A percentile compares a stretch with the other conserved stretches of the same genome.
phyloP scores from a whole-genome alignment of 2,329 filamentous ascomycete species.

The Hortaea sp. region DNA sequence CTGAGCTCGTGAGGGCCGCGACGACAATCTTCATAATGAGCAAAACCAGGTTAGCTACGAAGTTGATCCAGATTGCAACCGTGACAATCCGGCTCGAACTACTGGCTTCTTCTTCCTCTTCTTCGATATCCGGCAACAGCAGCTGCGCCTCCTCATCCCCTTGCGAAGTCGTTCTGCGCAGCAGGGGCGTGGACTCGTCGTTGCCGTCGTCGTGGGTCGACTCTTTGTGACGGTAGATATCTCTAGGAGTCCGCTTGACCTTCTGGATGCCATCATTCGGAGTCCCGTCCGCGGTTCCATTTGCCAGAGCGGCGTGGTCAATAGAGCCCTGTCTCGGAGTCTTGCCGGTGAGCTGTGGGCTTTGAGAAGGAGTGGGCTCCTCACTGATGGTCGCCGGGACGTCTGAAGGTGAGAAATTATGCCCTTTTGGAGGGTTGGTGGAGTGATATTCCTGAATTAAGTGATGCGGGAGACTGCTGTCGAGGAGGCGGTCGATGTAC shows the following conservation, averaged over 20 bases:
- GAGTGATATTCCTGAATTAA: conserved; percentile 82
- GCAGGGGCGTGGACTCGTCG: conserved; percentile 55
- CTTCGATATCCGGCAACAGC: conserved; percentile 55
- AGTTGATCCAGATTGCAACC: conserved; percentile 80
- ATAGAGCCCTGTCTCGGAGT: neutral
- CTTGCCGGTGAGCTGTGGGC: conserved; percentile 8
- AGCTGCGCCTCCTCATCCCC: conserved; percentile 34
- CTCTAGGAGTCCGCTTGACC: conserved; percentile 71
- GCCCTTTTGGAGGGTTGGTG: conserved; percentile 13
- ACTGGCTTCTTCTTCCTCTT: conserved; percentile 57
- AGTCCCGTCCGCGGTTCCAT: conserved; percentile 1
- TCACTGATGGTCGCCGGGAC: conserved; percentile 70
- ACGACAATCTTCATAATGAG: conserved; percentile 69
- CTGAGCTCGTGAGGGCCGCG: conserved; percentile 65
- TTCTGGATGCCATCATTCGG: conserved; percentile 28
- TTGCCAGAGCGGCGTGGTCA: neutral
- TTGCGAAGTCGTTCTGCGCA: conserved; percentile 36
- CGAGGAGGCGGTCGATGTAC: conserved; percentile 82
- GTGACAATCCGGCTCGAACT: conserved; percentile 66
- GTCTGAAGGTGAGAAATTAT: conserved; percentile 25
- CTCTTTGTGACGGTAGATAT: conserved; percentile 60
- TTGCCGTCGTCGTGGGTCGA: conserved; percentile 31
- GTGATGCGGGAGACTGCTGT: conserved; percentile 85
- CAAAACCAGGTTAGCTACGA: conserved; percentile 65
- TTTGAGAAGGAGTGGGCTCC: conserved; percentile 37